Percentiles rank a stretch among this genome's conserved stretches.
Conservation (phyloP, 305 asterid genomes). For the Coffea humblotiana region DNA sequence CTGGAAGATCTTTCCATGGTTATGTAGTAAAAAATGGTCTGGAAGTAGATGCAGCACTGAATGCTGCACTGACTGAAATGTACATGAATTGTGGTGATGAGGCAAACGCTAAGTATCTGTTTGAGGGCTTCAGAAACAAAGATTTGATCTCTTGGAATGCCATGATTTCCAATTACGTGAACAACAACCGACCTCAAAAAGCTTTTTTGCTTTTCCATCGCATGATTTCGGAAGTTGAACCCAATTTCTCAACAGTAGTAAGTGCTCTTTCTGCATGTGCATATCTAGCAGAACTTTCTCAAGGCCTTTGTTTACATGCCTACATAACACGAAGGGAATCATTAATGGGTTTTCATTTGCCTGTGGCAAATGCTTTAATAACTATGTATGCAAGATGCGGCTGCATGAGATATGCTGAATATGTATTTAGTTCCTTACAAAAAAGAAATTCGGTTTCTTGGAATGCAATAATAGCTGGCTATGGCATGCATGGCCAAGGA, state of each 20-base stretch:
- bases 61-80: constrained; percentile 37
- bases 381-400: constrained; percentile 34
- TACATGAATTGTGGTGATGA: constrained; percentile 34
- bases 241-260: constrained; percentile 31
- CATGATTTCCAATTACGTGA: constrained; percentile 33
- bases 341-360: constrained; percentile 22
- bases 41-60: constrained; percentile 17
- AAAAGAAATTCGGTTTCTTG: constrained; percentile 31
- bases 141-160: constrained; percentile 41
- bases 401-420: constrained; percentile 28
- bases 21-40: constrained; percentile 15
- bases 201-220: constrained; percentile 30
- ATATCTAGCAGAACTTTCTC: constrained; percentile 32
- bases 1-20: constrained; percentile 28
- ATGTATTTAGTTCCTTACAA: constrained; percentile 16
- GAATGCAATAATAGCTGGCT: constrained; percentile 37
- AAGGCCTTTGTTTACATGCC: constrained; percentile 35
- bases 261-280: constrained; percentile 34
- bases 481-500: constrained; percentile 36
- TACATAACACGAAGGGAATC: constrained; percentile 21
- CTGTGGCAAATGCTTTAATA: constrained; percentile 30
- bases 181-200: constrained; percentile 24
- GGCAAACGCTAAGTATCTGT: constrained; percentile 22
- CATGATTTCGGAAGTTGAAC: constrained; percentile 26
- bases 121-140: constrained; percentile 29